Evolutionary conservation across 441 rosid species (phyloP).

Genomic region (Hypseocharis bilobata): DNA sequence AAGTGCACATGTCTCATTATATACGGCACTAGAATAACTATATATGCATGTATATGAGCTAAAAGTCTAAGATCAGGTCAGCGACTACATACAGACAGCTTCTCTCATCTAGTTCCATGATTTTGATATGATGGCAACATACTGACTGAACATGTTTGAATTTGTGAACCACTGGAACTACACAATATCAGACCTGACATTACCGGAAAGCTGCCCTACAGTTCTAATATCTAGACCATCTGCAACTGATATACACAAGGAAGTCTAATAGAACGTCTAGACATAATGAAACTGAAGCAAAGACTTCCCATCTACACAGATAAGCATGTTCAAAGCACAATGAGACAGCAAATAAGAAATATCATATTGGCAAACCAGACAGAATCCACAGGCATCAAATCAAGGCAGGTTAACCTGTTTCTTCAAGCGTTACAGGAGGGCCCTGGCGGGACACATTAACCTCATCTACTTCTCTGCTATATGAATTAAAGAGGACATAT

Average conservation of each 20-base stretch:
- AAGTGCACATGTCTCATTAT: background rate
- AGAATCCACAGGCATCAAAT: background rate
- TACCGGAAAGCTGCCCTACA: background rate
- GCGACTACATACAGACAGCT: background rate
- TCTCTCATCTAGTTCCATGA: background rate
- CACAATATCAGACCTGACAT: background rate
- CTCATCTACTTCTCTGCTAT: constrained; percentile 44
- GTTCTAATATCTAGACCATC: background rate
- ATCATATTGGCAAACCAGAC: constrained; percentile 1
- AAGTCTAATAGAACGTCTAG: background rate
- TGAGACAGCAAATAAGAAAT: background rate
- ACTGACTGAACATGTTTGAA: background rate
- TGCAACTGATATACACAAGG: background rate
- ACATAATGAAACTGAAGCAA: background rate
- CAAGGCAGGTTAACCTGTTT: constrained; percentile 39
- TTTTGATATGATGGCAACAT: background rate
- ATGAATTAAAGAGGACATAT: constrained; percentile 68
- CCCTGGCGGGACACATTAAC: constrained; percentile 26
- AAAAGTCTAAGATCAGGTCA: background rate
- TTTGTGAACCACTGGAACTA: background rate
- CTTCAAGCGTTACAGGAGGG: constrained; percentile 31
- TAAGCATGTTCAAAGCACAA: background rate
- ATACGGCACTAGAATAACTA: background rate
- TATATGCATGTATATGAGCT: background rate
- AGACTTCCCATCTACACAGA: background rate